Evolutionary conservation across 2,329 filamentous ascomycete genomes (phyloP).

Genomic region (Phialophora chinensis): DNA sequence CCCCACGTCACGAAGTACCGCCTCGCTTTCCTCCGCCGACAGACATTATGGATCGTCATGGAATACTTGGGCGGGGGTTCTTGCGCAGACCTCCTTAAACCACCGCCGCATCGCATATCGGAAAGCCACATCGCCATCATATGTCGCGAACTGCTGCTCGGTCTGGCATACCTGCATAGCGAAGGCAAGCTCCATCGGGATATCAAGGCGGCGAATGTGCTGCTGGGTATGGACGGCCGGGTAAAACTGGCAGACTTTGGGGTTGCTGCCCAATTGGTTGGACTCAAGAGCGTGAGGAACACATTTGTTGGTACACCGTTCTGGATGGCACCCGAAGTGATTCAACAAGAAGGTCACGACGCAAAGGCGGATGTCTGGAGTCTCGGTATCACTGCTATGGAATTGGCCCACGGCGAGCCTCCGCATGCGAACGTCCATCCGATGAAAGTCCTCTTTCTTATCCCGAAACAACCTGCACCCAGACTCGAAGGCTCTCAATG

Average conservation of each 20-base stretch:
- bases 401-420: slow-evolving; percentile 87
- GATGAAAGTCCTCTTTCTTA: slow-evolving; percentile 92
- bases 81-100: slow-evolving; percentile 80
- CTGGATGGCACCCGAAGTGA: slow-evolving; percentile 96
- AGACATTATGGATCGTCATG: slow-evolving; percentile 99
- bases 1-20: slow-evolving; percentile 96
- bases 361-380: slow-evolving; percentile 96
- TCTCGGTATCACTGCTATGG: slow-evolving; percentile 87
- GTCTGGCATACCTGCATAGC: slow-evolving; percentile 88
- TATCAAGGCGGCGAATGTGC: slow-evolving; percentile 93
- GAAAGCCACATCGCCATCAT: slow-evolving; percentile 93
- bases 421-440: slow-evolving; percentile 84
- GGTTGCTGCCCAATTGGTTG: slow-evolving; percentile 92
- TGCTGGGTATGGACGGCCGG: slow-evolving; percentile 87
- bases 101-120: slow-evolving; percentile 57
- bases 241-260: slow-evolving; percentile 98
- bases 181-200: slow-evolving; percentile 97
- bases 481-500: slow-evolving; percentile 79
- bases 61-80: slow-evolving; percentile 95
- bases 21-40: slow-evolving; percentile 91
- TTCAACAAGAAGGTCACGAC: slow-evolving; percentile 81
- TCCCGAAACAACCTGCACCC: slow-evolving; percentile 85
- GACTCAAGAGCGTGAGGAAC: slow-evolving; percentile 96
- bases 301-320: slow-evolving; percentile 98
- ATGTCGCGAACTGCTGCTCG: slow-evolving; percentile 86